phyloP scores from a whole-genome alignment of 345 rosid genomes.

The Sapria himalayana region DNA sequence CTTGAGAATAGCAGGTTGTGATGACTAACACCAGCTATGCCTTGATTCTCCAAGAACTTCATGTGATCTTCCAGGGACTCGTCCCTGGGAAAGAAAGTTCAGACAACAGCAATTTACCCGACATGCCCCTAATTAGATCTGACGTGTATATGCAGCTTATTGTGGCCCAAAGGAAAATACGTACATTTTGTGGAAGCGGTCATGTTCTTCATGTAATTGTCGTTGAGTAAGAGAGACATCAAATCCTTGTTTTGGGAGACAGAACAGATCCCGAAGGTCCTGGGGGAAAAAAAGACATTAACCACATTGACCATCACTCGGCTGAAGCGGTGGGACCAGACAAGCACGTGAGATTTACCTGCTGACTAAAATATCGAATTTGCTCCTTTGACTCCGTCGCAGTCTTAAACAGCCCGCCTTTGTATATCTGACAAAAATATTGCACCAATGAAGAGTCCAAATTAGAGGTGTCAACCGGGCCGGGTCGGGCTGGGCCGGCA shows the following conservation, averaged over 20 bases:
- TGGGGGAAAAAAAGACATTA: conserved; percentile 13
- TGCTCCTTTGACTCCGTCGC: conserved; percentile 97
- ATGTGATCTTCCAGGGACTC: conserved; percentile 36
- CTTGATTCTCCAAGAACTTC: conserved; percentile 49
- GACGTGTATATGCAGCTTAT: too few relatives aligned
- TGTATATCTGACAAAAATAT: conserved; percentile 36
- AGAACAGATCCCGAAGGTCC: conserved; percentile 83
- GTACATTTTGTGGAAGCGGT: conserved; percentile 51
- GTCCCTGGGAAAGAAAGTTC: conserved; percentile 33
- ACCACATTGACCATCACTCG: neutral
- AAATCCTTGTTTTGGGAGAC: conserved; percentile 77
- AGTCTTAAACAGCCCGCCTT: conserved; percentile 85
- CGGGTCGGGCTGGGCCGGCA: too few relatives aligned
- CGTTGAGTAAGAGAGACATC: conserved; percentile 72
- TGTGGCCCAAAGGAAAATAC: too few relatives aligned
- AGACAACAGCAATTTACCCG: neutral
- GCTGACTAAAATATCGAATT: conserved; percentile 81
- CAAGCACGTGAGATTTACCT: conserved; percentile 18
- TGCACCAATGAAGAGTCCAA: too few relatives aligned
- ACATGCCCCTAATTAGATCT: too few relatives aligned
- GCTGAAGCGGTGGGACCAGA: too few relatives aligned
- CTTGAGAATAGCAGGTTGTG: conserved; percentile 90
- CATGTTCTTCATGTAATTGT: conserved; percentile 84
- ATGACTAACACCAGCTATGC: conserved; percentile 93
- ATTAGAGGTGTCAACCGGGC: too few relatives aligned